These are phyloP conservation scores for Globisporangium viniferum DNA, from an alignment of 352 stramenopile genomes.

Conservation along the genomic window DNA sequence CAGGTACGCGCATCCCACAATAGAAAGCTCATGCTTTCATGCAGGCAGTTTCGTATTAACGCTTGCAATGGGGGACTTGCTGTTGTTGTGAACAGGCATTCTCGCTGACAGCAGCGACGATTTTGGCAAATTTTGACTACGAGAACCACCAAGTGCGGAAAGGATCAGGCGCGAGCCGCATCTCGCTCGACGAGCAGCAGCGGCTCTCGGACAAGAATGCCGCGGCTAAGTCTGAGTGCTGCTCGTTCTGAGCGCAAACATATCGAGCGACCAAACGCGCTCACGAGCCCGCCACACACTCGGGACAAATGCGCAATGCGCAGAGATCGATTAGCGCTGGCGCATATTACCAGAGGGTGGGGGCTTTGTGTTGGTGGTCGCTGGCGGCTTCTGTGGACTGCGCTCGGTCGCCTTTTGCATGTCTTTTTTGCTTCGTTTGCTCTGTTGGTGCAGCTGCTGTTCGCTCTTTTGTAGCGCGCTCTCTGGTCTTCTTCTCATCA, in stretches of 20 bases:
- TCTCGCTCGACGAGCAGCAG: constrained; percentile 35
- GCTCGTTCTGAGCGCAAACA: constrained; percentile 17
- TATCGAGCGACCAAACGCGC: not conserved
- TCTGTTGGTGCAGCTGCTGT: not conserved
- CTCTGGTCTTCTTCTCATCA: not conserved
- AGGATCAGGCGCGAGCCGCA: constrained; percentile 28
- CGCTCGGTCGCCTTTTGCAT: not conserved
- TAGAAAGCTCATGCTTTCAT: not conserved
- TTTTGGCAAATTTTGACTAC: constrained; percentile 75
- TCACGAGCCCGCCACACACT: not conserved
- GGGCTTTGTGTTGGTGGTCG: not conserved
- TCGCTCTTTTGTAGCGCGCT: not conserved
- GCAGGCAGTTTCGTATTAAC: not conserved
- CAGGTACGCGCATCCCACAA: constrained; percentile 33
- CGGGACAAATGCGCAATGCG: not conserved
- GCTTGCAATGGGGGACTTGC: not conserved
- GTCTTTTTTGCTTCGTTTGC: not conserved
- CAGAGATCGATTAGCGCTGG: not conserved
- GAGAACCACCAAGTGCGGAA: constrained; percentile 57
- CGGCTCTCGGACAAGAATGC: constrained; percentile 15
- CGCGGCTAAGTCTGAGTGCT: constrained; percentile 35
- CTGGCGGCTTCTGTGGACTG: not conserved
- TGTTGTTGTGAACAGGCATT: constrained; percentile 39
- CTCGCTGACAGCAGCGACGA: constrained; percentile 62
- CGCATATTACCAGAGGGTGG: too few relatives aligned